Evolutionary conservation across 139 green algal genomes (phyloP), one percentile per base, ranked within the genome.

Genomic region (Limnomonas spitsbergensis): DNA sequence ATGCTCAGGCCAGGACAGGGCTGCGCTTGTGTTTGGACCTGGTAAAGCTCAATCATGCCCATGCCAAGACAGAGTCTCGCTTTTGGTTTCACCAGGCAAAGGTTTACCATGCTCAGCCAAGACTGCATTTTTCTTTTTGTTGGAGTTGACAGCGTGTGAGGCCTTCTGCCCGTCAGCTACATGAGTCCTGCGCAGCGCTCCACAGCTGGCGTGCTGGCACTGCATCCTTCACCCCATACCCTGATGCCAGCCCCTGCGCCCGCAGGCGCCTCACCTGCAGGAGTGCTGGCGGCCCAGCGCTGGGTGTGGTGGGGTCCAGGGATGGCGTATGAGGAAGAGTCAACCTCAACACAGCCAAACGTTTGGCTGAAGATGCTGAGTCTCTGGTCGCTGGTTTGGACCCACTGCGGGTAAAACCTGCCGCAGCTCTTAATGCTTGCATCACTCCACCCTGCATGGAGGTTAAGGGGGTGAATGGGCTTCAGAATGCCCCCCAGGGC

Each of bases 301-400:
- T 36, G 2, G 0, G 74, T 81, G 40, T 42, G 34, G 3, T 56
- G 29, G 29, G 83, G 53, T 2, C 66, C 40, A 7, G 79, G 83
- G 42, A 90, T 90, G 34, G 85, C 77, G 39, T 88, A 90, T 24
- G 40, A 78, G 32, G 29, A 73, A 2, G 77, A 74, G 69, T 90
- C 82, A 0, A 90, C 80, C 69, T 90, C 80, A 29, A 84, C 80
- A 66, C 80, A 84, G 2, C 61, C 32, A 36, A 84, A 84, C 53
- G 40, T 70, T 27, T 54, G 40, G 74, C 66, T 67, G 56, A 81
- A 79, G 9, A 78, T 26, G 29, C 69, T n/a, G 0, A 84, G 74
- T 37, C 76, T 76, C 27, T 84, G 36, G 69, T 79, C 80, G 3
- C 61, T 39, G 0, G 67, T 81, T 47, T 74, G 73, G 20, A 84